phyloP scores from a whole-genome alignment of 108 stramenopile genomes.

The Skeletonema potamos region DNA sequence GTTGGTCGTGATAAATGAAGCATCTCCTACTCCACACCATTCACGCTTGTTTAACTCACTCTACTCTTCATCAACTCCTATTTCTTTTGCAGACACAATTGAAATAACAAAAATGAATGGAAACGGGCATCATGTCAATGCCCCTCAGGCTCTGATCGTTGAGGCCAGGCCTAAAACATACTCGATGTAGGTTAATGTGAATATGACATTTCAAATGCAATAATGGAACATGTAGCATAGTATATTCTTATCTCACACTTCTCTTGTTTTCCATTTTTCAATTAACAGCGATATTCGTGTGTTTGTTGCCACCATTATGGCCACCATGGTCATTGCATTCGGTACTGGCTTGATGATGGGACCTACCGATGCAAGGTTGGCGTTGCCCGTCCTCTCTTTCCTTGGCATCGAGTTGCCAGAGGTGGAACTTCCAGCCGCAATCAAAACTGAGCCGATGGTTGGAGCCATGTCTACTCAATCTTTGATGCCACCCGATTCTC shows the following conservation, averaged over 20 bases:
- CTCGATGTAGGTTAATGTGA: neutral
- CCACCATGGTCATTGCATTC: slow-evolving; percentile 74
- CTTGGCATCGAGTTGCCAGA: slow-evolving; percentile 24
- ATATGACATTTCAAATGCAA: neutral
- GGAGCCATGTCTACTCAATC: slow-evolving; percentile 3
- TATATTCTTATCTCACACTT: neutral
- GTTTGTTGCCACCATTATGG: slow-evolving; percentile 64
- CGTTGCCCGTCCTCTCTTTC: slow-evolving; percentile 24
- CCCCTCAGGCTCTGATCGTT: neutral
- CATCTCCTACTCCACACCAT: no score
- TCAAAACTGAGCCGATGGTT: neutral
- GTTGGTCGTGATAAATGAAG: no score
- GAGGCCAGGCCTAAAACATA: neutral
- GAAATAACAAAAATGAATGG: neutral
- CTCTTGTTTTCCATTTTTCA: neutral
- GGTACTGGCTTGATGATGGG: slow-evolving; percentile 67
- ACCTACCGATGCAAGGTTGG: slow-evolving; percentile 40
- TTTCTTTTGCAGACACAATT: neutral
- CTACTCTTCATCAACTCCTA: neutral
- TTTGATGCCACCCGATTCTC: neutral
- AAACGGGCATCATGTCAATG: neutral
- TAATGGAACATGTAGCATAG: no score
- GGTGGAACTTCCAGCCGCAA: neutral
- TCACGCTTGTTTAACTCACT: neutral
- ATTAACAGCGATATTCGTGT: slow-evolving; percentile 68